A percentile compares a stretch with the other conserved stretches of the same genome.
Conservation (phyloP, 2,329 filamentous ascomycete genomes). For the Calonectria pseudoreteaudii region DNA sequence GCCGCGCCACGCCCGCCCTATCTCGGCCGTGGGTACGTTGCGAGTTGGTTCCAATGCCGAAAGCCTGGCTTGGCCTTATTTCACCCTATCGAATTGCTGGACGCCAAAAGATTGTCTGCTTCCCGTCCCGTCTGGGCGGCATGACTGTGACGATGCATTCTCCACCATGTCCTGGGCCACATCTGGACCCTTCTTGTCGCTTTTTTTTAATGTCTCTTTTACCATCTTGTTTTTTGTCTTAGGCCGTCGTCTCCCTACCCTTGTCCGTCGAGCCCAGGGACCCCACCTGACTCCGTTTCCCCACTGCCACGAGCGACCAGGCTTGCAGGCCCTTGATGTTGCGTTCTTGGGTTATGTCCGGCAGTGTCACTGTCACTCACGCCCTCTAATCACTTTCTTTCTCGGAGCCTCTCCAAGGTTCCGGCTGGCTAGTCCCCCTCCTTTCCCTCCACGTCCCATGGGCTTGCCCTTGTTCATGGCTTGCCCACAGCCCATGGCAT, state of each 20-base stretch:
- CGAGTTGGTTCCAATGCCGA: not conserved
- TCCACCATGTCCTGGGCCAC: not conserved
- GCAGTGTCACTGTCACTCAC: not conserved
- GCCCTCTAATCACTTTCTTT: not conserved
- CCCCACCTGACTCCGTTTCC: slow-evolving; percentile 15
- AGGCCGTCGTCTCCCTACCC: slow-evolving; percentile 9
- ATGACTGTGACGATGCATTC: slow-evolving; percentile 1
- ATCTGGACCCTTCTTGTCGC: not conserved
- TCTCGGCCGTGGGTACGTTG: slow-evolving; percentile 5
- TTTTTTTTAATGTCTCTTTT: slow-evolving; percentile 1
- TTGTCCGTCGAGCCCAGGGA: slow-evolving; percentile 8
- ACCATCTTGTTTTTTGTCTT: slow-evolving; percentile 13
- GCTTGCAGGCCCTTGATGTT: slow-evolving; percentile 4
- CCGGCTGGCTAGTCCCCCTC: not conserved
- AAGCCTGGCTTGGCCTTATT: not conserved
- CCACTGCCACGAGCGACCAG: slow-evolving; percentile 26
- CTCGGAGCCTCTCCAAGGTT: not conserved
- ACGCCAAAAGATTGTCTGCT: not conserved
- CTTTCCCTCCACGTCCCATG: not conserved
- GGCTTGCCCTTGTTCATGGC: not conserved
- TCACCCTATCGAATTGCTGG: not conserved
- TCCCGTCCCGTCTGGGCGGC: not conserved
- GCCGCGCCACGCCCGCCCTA: not conserved
- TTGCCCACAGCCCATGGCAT: slow-evolving; percentile 10
- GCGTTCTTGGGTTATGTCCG: slow-evolving; percentile 2